Percentiles rank a stretch among this genome's conserved stretches.
phyloP scores from a whole-genome alignment of 768 basidiomycete species.

The Phylloporus sp. region DNA sequence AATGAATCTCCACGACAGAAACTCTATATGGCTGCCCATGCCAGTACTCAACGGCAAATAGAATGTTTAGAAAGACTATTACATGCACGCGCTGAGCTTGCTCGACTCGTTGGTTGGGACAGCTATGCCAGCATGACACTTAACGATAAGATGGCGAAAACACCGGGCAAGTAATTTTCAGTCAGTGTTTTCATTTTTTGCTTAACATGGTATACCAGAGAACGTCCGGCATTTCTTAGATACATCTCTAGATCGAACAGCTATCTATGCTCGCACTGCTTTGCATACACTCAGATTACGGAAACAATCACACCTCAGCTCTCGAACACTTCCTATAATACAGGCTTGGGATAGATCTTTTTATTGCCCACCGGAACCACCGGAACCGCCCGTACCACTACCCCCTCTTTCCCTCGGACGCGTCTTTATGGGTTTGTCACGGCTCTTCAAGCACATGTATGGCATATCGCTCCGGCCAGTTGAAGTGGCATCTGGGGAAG shows the following conservation, averaged over 20 bases:
- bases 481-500: constrained; percentile 68
- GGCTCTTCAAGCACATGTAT: constrained; percentile 82
- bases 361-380: constrained; percentile 79
- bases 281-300: constrained; percentile 59
- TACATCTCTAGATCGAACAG: constrained; percentile 75
- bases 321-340: constrained; percentile 57
- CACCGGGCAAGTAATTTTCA: constrained; percentile 58
- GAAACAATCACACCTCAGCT: constrained; percentile 71
- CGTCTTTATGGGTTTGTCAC: constrained; percentile 86
- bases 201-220: constrained; percentile 39
- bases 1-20: constrained; percentile 77
- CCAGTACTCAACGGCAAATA: constrained; percentile 71
- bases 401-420: constrained; percentile 84
- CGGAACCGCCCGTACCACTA: constrained; percentile 68
- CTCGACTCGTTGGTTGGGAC: constrained; percentile 76
- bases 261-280: constrained; percentile 71
- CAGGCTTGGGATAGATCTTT: constrained; percentile 98
- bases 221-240: constrained; percentile 86
- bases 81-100: constrained; percentile 74
- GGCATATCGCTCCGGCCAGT: constrained; percentile 80
- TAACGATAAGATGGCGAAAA: constrained; percentile 96
- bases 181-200: neutral
- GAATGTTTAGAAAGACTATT: constrained; percentile 74
- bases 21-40: constrained; percentile 80
- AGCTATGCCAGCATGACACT: constrained; percentile 87